Percentiles rank a stretch among this genome's conserved stretches.
phyloP scores from a whole-genome alignment of 768 basidiomycete genomes.

The Russula earlei region DNA sequence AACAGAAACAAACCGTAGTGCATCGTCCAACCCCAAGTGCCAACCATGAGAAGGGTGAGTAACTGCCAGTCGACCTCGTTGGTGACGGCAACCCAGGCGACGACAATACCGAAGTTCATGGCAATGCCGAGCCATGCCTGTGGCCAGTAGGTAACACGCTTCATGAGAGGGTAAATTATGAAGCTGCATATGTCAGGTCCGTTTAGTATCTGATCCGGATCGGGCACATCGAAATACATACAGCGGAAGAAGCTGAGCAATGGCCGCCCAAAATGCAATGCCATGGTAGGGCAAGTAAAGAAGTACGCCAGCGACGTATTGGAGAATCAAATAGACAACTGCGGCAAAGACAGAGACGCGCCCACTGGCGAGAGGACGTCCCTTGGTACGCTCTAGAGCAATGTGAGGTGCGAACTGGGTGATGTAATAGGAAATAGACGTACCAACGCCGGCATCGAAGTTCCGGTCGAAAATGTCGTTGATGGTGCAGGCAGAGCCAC shows the following conservation, averaged over 20 bases:
- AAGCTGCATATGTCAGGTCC: conserved; percentile 19
- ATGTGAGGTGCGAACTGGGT: not conserved
- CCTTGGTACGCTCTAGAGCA: conserved; percentile 3
- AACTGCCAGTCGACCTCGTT: conserved; percentile 24
- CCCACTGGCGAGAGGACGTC: conserved; percentile 19
- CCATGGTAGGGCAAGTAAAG: conserved; percentile 13
- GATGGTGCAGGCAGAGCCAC: conserved; percentile 23
- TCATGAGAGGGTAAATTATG: conserved; percentile 42
- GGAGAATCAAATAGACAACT: conserved; percentile 16
- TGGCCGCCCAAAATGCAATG: conserved; percentile 16
- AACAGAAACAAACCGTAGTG: conserved; percentile 28
- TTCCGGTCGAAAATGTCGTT: conserved; percentile 24
- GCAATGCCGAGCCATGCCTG: conserved; percentile 47
- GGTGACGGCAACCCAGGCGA: conserved; percentile 40
- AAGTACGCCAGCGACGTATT: conserved; percentile 17
- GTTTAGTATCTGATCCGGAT: not conserved
- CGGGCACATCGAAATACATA: not conserved
- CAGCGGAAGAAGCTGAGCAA: conserved; percentile 20
- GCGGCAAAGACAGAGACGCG: conserved; percentile 20
- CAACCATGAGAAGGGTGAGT: conserved; percentile 18
- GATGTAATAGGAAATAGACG: conserved; percentile 10
- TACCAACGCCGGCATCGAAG: conserved; percentile 30
- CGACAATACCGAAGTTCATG: conserved; percentile 45
- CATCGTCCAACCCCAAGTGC: conserved; percentile 32
- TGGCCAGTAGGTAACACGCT: conserved; percentile 51